Percentiles rank a stretch among this genome's conserved stretches.
phyloP scores from a whole-genome alignment of 306 rosid species.

The Oxytropis ochrocephala region DNA sequence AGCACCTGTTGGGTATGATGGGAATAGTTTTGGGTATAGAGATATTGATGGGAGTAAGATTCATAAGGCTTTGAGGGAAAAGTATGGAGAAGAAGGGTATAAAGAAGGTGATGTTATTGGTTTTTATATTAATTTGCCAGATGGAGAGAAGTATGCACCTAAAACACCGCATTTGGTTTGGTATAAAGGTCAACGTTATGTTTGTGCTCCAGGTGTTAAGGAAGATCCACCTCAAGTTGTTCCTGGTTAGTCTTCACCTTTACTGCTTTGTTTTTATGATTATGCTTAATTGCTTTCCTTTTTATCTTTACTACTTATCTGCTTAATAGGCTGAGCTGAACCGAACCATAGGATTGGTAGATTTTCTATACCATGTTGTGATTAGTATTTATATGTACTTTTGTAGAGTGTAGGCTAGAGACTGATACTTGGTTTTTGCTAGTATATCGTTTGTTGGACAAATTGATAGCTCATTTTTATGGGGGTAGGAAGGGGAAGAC shows the following conservation, averaged over 20 bases:
- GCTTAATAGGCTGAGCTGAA: neutral
- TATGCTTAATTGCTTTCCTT: neutral
- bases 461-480: neutral
- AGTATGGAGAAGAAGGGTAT: constrained; percentile 88
- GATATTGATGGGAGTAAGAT: constrained; percentile 95
- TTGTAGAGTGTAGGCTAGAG: neutral
- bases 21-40: constrained; percentile 78
- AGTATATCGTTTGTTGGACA: neutral
- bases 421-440: neutral
- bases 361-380: neutral
- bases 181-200: constrained; percentile 88
- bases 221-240: constrained; percentile 74
- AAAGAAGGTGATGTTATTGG: constrained; percentile 93
- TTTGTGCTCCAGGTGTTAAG: constrained; percentile 53
- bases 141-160: constrained; percentile 68
- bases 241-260: constrained; percentile 51
- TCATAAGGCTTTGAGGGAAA: constrained; percentile 87
- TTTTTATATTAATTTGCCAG: constrained; percentile 75
- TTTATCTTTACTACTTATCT: neutral
- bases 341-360: neutral
- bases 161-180: constrained; percentile 59
- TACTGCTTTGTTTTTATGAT: neutral
- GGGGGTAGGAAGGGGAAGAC: neutral
- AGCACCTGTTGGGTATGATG: constrained; percentile 94
- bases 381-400: neutral